phyloP scores from a whole-genome alignment of 2,329 filamentous ascomycete genomes.

The Aspergillus ochraceus region DNA sequence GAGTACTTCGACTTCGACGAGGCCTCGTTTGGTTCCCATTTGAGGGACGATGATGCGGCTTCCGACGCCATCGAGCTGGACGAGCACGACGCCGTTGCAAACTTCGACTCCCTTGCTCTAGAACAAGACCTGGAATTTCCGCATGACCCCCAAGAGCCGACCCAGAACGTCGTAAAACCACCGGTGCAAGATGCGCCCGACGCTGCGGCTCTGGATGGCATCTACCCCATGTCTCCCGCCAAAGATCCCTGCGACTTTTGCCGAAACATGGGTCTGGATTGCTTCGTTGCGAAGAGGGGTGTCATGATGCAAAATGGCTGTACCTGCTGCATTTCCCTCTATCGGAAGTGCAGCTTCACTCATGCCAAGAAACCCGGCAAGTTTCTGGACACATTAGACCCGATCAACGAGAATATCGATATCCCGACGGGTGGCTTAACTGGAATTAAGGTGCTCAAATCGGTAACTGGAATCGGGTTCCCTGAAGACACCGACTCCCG shows the following conservation, averaged over 20 bases:
- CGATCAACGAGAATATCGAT: slow-evolving; percentile 44
- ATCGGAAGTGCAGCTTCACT: slow-evolving; percentile 49
- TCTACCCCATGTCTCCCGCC: slow-evolving; percentile 46
- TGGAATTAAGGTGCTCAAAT: slow-evolving; percentile 43
- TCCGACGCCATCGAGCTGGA: slow-evolving; percentile 40
- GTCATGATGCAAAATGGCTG: slow-evolving; percentile 47
- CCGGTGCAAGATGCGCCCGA: slow-evolving; percentile 20
- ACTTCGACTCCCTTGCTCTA: slow-evolving; percentile 43
- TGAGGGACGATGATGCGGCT: slow-evolving; percentile 40
- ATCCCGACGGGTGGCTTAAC: slow-evolving; percentile 40
- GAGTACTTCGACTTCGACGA: slow-evolving; percentile 52
- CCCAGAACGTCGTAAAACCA: slow-evolving; percentile 21
- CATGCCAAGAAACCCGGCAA: slow-evolving; percentile 42
- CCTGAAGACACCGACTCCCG: slow-evolving; percentile 40
- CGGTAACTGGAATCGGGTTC: slow-evolving; percentile 34
- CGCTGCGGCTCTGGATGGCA: slow-evolving; percentile 27
- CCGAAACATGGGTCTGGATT: slow-evolving; percentile 47
- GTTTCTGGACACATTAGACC: slow-evolving; percentile 46
- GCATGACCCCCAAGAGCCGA: slow-evolving; percentile 25
- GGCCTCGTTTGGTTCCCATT: slow-evolving; percentile 40
- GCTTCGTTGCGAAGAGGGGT: slow-evolving; percentile 47
- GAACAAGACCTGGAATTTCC: slow-evolving; percentile 45
- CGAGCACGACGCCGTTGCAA: slow-evolving; percentile 38
- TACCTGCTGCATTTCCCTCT: slow-evolving; percentile 50
- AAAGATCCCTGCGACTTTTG: slow-evolving; percentile 49